These are phyloP conservation scores for Protomyces macrosporus DNA, from an alignment of 1,139 yeast genomes.

Conservation along the genomic window DNA sequence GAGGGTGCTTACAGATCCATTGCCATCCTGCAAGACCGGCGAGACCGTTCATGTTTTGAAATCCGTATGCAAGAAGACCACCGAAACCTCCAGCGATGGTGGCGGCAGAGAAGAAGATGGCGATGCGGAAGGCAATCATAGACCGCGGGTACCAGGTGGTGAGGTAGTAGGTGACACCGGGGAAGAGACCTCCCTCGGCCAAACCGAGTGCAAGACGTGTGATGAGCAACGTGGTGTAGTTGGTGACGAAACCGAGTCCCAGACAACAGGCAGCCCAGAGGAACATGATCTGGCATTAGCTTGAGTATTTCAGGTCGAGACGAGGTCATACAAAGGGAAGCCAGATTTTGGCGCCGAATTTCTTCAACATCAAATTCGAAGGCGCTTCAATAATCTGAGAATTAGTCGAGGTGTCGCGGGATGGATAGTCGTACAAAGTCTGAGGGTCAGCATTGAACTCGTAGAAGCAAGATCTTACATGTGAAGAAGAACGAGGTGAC, in stretches of 20 bases:
- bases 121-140: conserved; percentile 64
- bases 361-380: conserved; percentile 58
- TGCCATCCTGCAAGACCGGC: conserved; percentile 47
- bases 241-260: conserved; percentile 54
- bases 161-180: conserved; percentile 40
- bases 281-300: neutral
- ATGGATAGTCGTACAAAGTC: no score
- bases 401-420: conserved; percentile 39
- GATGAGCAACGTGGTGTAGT: conserved; percentile 53
- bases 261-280: conserved; percentile 10
- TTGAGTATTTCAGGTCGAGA: no score
- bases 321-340: conserved; percentile 29
- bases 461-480: no score
- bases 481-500: conserved; percentile 23
- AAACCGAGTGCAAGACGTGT: conserved; percentile 56
- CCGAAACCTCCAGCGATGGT: conserved; percentile 77
- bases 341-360: conserved; percentile 61
- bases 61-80: conserved; percentile 55
- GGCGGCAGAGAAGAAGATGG: conserved; percentile 63
- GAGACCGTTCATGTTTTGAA: conserved; percentile 41
- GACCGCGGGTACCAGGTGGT: conserved; percentile 46
- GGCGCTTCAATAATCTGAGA: conserved; percentile 69
- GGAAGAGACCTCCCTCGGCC: conserved; percentile 61
- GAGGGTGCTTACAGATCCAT: conserved; percentile 36
- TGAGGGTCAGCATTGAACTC: no score